phyloP scores from a whole-genome alignment of 495 filamentous ascomycete genomes.

The Glarea lozoyensis region DNA sequence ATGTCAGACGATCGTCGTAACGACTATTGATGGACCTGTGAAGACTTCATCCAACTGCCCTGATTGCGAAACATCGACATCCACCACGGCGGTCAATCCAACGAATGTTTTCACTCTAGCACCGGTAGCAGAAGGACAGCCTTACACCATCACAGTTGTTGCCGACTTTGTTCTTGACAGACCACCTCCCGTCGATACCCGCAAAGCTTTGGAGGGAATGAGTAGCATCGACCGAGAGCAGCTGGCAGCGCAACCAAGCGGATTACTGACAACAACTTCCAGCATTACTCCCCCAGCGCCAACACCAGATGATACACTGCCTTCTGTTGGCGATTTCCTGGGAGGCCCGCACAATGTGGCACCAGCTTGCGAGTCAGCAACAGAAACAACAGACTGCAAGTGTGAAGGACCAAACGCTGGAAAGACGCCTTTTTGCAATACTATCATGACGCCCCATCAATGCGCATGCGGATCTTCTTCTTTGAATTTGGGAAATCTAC shows the following conservation, averaged over 20 bases:
- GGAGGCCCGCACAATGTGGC: no score
- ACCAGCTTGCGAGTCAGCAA: no score
- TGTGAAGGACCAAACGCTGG: no score
- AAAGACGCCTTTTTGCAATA: no score
- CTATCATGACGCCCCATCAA: no score
- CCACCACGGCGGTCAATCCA: not conserved
- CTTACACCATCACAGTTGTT: not conserved
- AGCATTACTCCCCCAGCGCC: no score
- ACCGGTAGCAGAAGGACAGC: not conserved
- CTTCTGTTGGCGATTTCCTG: no score
- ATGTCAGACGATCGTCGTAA: not conserved
- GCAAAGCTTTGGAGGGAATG: not conserved
- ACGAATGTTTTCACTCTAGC: no score
- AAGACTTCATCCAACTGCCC: not conserved
- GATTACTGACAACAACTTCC: not conserved
- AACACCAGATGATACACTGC: no score
- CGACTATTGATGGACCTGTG: not conserved
- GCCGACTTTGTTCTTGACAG: not conserved
- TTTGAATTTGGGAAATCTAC: no score
- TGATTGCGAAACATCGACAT: not conserved
- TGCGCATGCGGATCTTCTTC: no score
- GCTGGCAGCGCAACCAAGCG: not conserved
- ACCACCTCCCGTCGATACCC: not conserved
- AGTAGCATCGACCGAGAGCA: not conserved
- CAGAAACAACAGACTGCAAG: no score